Evolutionary conservation across 371 early-diverging fungal genomes (phyloP), one percentile per base, ranked within the genome.

Genomic region (Haplosporangium sp.): DNA sequence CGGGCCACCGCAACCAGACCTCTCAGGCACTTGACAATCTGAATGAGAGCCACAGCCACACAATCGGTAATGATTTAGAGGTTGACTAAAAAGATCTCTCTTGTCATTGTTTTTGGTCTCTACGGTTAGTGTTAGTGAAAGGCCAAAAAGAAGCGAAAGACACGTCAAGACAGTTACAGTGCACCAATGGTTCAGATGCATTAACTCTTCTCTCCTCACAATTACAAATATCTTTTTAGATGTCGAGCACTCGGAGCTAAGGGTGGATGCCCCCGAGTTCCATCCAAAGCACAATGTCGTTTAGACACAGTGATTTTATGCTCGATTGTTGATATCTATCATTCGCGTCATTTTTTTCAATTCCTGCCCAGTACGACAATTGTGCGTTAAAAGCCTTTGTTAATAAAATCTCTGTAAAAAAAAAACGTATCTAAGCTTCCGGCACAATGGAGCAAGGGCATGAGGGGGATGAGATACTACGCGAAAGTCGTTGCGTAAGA

Each of bases 261-360:
- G 68, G n/a, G 64, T 64, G 20, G 79, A 77, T 13, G 79, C 79
- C 16, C 79, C 79, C 23, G 79, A 72, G 62, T 77, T 77, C 65
- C 68, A 58, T 48, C 79, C 79, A 48, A 74, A 74, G 66, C 64
- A 59, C 16, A 7, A 40, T 7, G 68, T 64, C 36, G 64, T 29
- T 29, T 29, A 29, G 29, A 29, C 29, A 29, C 4, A 1, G 29
- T 29, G 29, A 4, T 4, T 29, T 29, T 29, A 29, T 29, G 29
- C 29, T 29, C 29, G 29, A 29, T 4, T 29, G 29, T 29, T 2
- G 29, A 29, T 29, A 29, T 29, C 29, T 29, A 29, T 29, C 29
- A 29, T 29, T 29, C 4, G 29, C 4, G 29, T 29, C 29, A 2
- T 29, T 29, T 29, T 29, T 29, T 29, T 29, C 29, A 29, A 29